Evolutionary conservation across 371 early-diverging fungal species (phyloP).

Genomic region (Circinella minor): DNA sequence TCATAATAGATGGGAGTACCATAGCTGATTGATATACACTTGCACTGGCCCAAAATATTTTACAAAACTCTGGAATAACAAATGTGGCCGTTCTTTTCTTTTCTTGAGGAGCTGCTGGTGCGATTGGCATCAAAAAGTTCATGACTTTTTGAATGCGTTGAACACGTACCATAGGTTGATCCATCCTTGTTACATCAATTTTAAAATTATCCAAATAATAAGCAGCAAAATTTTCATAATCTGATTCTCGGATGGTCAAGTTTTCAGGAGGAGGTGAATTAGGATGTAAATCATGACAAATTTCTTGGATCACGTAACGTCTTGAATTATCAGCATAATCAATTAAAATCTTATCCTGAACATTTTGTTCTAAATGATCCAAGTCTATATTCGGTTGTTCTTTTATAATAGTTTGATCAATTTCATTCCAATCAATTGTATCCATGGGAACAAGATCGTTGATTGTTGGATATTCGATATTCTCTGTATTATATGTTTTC

Average conservation of each 20-base stretch:
- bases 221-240: constrained; percentile 48
- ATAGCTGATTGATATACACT: constrained; percentile 58
- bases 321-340: constrained; percentile 59
- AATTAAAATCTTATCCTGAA: constrained; percentile 51
- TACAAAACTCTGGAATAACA: constrained; percentile 64
- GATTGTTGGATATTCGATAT: background rate
- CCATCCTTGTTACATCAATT: constrained; percentile 23
- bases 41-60: constrained; percentile 52
- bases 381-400: constrained; percentile 21
- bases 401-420: constrained; percentile 27
- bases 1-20: constrained; percentile 69
- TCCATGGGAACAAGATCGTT: constrained; percentile 10
- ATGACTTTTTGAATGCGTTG: constrained; percentile 44
- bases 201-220: constrained; percentile 54
- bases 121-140: constrained; percentile 57
- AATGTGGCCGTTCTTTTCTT: constrained; percentile 39
- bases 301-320: constrained; percentile 58
- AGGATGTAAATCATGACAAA: constrained; percentile 51
- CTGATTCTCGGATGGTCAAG: constrained; percentile 37
- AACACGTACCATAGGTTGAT: constrained; percentile 61
- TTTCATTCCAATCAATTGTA: constrained; percentile 65
- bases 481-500: constrained; percentile 17
- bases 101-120: constrained; percentile 21
- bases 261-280: constrained; percentile 34
- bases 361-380: constrained; percentile 20